phyloP scores from a whole-genome alignment of 2,329 filamentous ascomycete genomes.

The Exophiala bonariae region DNA sequence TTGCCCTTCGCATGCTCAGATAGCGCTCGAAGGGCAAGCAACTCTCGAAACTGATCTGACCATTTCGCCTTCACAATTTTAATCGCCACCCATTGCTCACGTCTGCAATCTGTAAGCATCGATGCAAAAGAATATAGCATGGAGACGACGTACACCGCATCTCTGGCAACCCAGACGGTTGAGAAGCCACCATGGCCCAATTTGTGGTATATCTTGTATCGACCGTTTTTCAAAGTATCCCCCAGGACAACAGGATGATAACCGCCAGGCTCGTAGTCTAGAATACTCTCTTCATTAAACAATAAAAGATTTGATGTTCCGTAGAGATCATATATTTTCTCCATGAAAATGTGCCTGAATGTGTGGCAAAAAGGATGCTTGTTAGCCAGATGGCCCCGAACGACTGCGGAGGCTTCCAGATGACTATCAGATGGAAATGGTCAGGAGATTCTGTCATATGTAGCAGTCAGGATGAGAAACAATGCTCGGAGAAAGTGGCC shows the following conservation, averaged over 20 bases:
- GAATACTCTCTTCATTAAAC: slow-evolving; percentile 10
- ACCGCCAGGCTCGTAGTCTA: slow-evolving; percentile 23
- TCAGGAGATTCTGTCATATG: not conserved
- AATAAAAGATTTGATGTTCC: slow-evolving; percentile 1
- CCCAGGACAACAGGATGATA: slow-evolving; percentile 38
- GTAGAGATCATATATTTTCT: slow-evolving; percentile 1
- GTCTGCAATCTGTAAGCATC: slow-evolving; percentile 8
- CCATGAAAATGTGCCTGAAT: not conserved
- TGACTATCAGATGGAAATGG: not conserved
- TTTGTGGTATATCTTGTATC: slow-evolving; percentile 41
- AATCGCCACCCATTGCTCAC: slow-evolving; percentile 8
- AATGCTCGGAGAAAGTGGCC: not conserved
- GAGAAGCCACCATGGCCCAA: slow-evolving; percentile 38
- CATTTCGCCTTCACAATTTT: slow-evolving; percentile 8
- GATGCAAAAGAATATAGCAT: not conserved
- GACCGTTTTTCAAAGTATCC: slow-evolving; percentile 30
- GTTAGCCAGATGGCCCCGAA: not conserved
- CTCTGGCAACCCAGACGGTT: slow-evolving; percentile 38
- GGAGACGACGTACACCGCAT: slow-evolving; percentile 10
- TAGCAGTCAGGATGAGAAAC: not conserved
- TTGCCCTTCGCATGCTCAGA: not conserved
- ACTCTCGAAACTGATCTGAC: slow-evolving; percentile 10
- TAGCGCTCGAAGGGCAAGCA: not conserved
- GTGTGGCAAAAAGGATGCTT: not conserved
- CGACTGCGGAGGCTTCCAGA: not conserved